These are phyloP conservation scores for Arachnopeziza araneosa DNA, from an alignment of 2,329 filamentous ascomycete species.

Conservation along the genomic window DNA sequence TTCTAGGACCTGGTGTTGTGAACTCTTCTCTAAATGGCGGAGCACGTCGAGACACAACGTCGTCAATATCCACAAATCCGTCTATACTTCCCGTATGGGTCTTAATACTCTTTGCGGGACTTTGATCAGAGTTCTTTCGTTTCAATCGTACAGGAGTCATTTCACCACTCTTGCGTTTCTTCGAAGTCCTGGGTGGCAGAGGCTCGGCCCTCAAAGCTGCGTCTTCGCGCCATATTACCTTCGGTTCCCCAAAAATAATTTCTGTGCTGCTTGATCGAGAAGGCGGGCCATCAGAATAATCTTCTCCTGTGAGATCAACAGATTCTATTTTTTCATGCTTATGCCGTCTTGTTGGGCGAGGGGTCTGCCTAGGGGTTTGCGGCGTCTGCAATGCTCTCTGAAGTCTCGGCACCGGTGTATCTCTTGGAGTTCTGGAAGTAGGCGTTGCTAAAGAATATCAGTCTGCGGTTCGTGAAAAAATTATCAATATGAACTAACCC, in stretches of 20 bases:
- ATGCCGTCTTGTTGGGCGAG: conserved; percentile 12
- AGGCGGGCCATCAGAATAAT: conserved; percentile 8
- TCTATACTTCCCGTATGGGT: conserved; percentile 9
- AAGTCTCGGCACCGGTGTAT: conserved; percentile 10
- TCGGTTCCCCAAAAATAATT: conserved; percentile 18
- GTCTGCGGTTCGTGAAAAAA: background rate
- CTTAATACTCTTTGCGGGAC: conserved; percentile 4
- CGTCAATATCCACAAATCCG: conserved; percentile 31
- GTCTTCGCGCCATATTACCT: conserved; percentile 24
- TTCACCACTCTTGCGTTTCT: conserved; percentile 31
- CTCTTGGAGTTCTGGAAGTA: conserved; percentile 12
- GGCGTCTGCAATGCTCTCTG: conserved; percentile 25
- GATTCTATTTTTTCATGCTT: conserved; percentile 23
- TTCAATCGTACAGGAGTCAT: conserved; percentile 17
- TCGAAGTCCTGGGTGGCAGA: conserved; percentile 16
- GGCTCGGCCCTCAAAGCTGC: conserved; percentile 26
- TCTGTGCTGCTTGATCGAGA: conserved; percentile 23
- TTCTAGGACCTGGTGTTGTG: background rate
- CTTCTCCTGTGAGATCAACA: conserved; percentile 29
- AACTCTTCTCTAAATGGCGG: background rate
- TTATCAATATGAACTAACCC: conserved; percentile 7
- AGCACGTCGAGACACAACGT: conserved; percentile 5
- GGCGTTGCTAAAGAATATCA: conserved; percentile 21
- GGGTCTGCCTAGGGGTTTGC: conserved; percentile 29
- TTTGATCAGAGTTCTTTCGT: conserved; percentile 2